These are phyloP conservation scores for Claviceps fusiformis DNA, from an alignment of 2,329 filamentous ascomycete genomes.

Conservation along the genomic window DNA sequence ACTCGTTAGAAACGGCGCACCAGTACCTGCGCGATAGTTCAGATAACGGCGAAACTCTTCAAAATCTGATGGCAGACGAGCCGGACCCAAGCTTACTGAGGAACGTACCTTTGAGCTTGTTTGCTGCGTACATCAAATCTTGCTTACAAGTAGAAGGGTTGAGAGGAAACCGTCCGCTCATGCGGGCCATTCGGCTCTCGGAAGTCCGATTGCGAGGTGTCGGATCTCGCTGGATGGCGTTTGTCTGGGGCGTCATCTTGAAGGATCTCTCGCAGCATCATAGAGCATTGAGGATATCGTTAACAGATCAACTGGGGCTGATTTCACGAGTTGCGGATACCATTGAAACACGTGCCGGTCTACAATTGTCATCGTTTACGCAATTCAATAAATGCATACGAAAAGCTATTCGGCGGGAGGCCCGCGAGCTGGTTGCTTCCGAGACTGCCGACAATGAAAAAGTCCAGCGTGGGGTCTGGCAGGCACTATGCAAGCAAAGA, in stretches of 20 bases:
- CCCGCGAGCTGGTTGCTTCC: constrained; percentile 9
- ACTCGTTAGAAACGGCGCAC: constrained; percentile 31
- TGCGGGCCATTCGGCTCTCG: constrained; percentile 18
- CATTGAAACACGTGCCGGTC: constrained; percentile 15
- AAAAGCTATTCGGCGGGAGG: constrained; percentile 12
- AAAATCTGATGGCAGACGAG: constrained; percentile 10
- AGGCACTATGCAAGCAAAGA: background rate
- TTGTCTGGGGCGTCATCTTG: constrained; percentile 21
- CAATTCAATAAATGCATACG: constrained; percentile 12
- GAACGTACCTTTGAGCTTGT: constrained; percentile 19
- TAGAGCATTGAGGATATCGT: constrained; percentile 13
- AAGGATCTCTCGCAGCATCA: constrained; percentile 20
- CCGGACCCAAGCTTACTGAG: constrained; percentile 13
- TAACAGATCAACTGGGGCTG: constrained; percentile 18
- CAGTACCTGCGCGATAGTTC: constrained; percentile 35
- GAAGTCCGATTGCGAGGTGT: constrained; percentile 13
- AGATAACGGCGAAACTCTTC: constrained; percentile 4
- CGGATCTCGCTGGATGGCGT: constrained; percentile 15
- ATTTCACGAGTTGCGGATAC: constrained; percentile 14
- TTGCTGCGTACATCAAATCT: constrained; percentile 35
- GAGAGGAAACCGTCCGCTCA: constrained; percentile 13
- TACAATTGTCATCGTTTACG: constrained; percentile 9
- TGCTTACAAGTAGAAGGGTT: constrained; percentile 13
- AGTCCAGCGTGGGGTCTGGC: background rate
- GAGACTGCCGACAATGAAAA: background rate